phyloP scores from a whole-genome alignment of 192 early-diverging fungal species.

The Neocallimastix lanati region DNA sequence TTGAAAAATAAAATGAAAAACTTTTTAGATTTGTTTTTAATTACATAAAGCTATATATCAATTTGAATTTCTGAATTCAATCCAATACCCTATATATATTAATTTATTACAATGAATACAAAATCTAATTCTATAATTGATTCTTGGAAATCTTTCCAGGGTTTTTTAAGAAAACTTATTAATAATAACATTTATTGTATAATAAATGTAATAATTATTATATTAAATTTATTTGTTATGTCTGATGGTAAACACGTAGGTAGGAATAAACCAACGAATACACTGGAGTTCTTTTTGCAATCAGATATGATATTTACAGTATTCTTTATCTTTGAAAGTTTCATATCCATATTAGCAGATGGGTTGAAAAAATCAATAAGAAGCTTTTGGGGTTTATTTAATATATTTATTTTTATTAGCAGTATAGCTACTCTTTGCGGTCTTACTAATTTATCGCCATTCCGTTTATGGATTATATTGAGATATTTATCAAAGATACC shows the following conservation, averaged over 20 bases:
- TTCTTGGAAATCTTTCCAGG: neutral
- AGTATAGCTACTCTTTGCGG: neutral
- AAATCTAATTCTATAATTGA: neutral
- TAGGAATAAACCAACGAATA: neutral
- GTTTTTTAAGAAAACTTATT: neutral
- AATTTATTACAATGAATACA: neutral
- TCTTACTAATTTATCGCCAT: neutral
- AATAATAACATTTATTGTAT: neutral
- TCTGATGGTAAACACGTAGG: neutral
- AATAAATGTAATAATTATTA: neutral
- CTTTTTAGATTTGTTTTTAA: no score
- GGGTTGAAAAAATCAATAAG: neutral
- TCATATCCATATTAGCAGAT: neutral
- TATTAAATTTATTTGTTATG: neutral
- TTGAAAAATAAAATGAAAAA: no score
- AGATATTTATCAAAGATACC: neutral
- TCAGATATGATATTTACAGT: neutral
- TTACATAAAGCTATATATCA: no score
- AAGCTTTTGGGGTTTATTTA: neutral
- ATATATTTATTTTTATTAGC: neutral
- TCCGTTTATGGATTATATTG: neutral
- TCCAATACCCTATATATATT: no score
- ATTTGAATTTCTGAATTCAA: no score
- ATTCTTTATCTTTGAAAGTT: neutral
- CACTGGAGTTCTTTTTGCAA: neutral